Base-by-base conservation (phyloP, 2,329 filamentous ascomycete genomes). In the Aspergillus alliaceus region DNA sequence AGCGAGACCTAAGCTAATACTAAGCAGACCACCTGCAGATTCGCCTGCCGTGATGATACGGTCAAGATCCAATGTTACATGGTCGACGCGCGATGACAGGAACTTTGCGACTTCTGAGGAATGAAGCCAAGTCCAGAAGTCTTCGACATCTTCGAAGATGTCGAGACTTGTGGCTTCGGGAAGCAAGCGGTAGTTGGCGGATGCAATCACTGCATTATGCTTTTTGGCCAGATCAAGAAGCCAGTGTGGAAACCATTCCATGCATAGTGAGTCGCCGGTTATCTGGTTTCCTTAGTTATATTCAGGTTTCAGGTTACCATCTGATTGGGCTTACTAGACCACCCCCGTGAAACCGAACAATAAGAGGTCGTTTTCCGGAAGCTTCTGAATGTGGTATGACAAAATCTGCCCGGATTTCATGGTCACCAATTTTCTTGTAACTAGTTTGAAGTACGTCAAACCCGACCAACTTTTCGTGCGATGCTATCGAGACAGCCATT, bases 101-200 rank as follows among this genome's bases (percentile, higher is more conserved):
- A 66, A 32, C 5, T 57, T 32, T 3, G 46, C 15, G 0, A 66
- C 46, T 0, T 54, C 32, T 0, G 59, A 29, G 0, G 62, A 65
- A 18, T 59, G 61, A 1, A 80, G 60, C 81, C 81, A 84, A 6
- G 58, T 59, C 78, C 78, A 84, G 64, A 82, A 80, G 59, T 80
- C 77, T 12, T 66, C 51, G 1, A 83, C 58, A 61, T 84, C 81
- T 7, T 74, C 64, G 22, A 82, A 70, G 57, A 82, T 79, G 15
- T 83, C 77, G 2, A 68, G 50, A 31, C 79, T 78, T 20, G 55
- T 78, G 51, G 77, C 71, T 57, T 83, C 80, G 25, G 81, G 81
- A n/a, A 80, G 59, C 4, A 84, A 75, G 9, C 81, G 80, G 68
- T 84, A 81, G 64, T 82, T 78, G 1, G 80, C 77, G 1, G 74